A percentile compares a stretch with the other conserved stretches of the same genome.
These are phyloP conservation scores for Pythium angustatum DNA, from an alignment of 352 stramenopile genomes.

Conservation along the genomic window DNA sequence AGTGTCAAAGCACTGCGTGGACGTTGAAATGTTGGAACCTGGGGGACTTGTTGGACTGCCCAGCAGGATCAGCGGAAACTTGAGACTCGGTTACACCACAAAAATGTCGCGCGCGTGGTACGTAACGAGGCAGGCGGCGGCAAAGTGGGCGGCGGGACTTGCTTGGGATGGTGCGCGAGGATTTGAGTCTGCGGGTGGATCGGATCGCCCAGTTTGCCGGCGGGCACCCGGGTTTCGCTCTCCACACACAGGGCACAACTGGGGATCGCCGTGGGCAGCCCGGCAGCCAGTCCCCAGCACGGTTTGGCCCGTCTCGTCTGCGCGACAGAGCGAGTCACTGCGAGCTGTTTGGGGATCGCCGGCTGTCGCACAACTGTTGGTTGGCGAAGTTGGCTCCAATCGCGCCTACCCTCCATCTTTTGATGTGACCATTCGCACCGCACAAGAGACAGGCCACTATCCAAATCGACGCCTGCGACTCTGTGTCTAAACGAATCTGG, in stretches of 20 bases:
- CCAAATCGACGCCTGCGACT: background rate
- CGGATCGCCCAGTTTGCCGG: slow-evolving; percentile 1
- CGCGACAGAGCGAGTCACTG: slow-evolving; percentile 4
- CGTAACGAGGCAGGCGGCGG: background rate
- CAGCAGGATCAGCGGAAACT: background rate
- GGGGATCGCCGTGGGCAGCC: background rate
- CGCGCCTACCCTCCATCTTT: slow-evolving; percentile 12
- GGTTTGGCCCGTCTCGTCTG: slow-evolving; percentile 12
- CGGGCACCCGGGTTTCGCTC: background rate
- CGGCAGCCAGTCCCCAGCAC: slow-evolving; percentile 9
- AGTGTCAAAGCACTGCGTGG: background rate
- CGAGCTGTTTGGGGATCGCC: slow-evolving; percentile 5
- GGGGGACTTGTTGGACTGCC: background rate
- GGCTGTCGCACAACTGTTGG: slow-evolving; percentile 32
- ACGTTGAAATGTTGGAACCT: too few relatives aligned
- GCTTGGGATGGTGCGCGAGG: slow-evolving; percentile 13
- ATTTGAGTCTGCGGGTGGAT: slow-evolving; percentile 14
- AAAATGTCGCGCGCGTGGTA: background rate
- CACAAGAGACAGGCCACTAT: slow-evolving; percentile 13
- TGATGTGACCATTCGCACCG: slow-evolving; percentile 10
- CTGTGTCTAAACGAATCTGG: slow-evolving; percentile 7
- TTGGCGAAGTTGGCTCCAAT: slow-evolving; percentile 24
- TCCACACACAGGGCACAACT: background rate
- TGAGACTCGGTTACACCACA: background rate
- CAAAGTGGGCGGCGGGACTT: background rate